These are phyloP conservation scores for Fusarium verticillioides DNA, from an alignment of 2,329 filamentous ascomycete genomes.

Conservation along the genomic window DNA sequence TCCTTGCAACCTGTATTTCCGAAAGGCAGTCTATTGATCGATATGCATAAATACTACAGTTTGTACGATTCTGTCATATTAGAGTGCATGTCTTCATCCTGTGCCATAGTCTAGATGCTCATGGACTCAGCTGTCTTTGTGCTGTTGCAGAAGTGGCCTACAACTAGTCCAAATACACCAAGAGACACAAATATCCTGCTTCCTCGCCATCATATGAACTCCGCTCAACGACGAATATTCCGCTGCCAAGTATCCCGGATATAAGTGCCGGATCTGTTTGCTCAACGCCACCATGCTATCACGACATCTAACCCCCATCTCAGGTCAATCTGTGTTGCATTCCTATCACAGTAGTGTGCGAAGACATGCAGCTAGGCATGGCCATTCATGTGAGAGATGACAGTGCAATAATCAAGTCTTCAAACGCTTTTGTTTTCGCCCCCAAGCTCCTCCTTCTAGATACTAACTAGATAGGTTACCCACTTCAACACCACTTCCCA, in stretches of 20 bases:
- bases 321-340: background rate
- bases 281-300: slow-evolving; percentile 9
- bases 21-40: background rate
- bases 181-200: background rate
- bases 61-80: background rate
- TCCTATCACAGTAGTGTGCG: background rate
- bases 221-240: background rate
- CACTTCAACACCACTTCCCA: slow-evolving; percentile 5
- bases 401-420: background rate
- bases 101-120: background rate
- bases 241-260: background rate
- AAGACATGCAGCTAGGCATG: background rate
- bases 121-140: background rate
- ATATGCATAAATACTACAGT: background rate
- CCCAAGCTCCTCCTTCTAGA: slow-evolving; percentile 23
- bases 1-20: background rate
- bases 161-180: background rate
- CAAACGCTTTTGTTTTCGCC: slow-evolving; percentile 27
- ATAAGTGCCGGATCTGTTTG: background rate
- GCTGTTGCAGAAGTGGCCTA: background rate
- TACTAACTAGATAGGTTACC: slow-evolving; percentile 23
- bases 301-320: slow-evolving; percentile 4
- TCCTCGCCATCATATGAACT: background rate
- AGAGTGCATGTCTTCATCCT: background rate
- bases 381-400: background rate